These are phyloP conservation scores for Xylaria sp. DNA, from an alignment of 2,329 filamentous ascomycete genomes.

Conservation along the genomic window DNA sequence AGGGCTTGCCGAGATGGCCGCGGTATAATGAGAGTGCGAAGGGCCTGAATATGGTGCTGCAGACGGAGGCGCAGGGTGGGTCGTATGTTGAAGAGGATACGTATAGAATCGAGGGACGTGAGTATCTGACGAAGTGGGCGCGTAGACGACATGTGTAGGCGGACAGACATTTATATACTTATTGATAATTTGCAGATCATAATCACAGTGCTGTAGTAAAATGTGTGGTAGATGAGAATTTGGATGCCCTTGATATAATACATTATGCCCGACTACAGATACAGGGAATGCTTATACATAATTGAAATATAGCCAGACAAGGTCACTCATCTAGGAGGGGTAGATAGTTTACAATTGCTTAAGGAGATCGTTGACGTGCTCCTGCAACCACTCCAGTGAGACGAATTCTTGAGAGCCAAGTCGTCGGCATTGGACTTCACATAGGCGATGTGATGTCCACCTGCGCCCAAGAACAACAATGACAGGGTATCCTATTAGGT, in stretches of 20 bases:
- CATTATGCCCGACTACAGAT: neutral
- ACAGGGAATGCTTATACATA: neutral
- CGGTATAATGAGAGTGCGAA: constrained; percentile 41
- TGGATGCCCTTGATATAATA: constrained; percentile 9
- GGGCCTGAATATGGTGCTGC: constrained; percentile 48
- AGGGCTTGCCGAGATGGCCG: constrained; percentile 45
- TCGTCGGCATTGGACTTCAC: constrained; percentile 82
- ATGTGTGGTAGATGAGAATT: neutral
- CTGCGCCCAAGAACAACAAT: constrained; percentile 79
- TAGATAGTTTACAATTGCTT: constrained; percentile 56
- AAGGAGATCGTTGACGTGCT: constrained; percentile 59
- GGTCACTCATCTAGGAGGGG: too few relatives aligned
- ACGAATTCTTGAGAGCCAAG: constrained; percentile 71
- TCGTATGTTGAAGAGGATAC: constrained; percentile 49
- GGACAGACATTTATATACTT: constrained; percentile 18
- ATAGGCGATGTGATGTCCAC: constrained; percentile 67
- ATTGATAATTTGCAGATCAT: neutral
- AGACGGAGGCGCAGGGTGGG: constrained; percentile 45
- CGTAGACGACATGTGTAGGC: constrained; percentile 39
- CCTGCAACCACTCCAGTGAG: constrained; percentile 58
- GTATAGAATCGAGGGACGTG: constrained; percentile 48
- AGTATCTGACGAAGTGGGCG: constrained; percentile 48
- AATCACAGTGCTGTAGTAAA: neutral
- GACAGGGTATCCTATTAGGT: constrained; percentile 87
- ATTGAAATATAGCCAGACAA: neutral